Percentiles rank a stretch among this genome's conserved stretches.
Evolutionary conservation across 805 yeast genomes (phyloP).

Genomic region (Candida koratica): DNA sequence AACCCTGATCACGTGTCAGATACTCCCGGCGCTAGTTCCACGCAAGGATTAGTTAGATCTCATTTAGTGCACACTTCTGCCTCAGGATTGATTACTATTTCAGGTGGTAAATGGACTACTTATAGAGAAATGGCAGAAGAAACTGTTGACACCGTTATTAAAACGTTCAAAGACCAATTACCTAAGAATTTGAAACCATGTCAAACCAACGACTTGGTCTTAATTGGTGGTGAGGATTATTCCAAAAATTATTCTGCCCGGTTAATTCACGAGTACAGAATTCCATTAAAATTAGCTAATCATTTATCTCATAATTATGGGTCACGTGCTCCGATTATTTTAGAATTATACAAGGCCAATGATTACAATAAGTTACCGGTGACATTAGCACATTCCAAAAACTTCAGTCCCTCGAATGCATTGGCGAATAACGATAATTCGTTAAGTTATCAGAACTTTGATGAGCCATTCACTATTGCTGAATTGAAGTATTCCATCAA

Average conservation of each 20-base stretch:
- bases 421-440: constrained; percentile 26
- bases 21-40: constrained; percentile 46
- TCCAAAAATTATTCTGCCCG: constrained; percentile 70
- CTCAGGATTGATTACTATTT: constrained; percentile 78
- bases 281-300: constrained; percentile 70
- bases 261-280: constrained; percentile 70
- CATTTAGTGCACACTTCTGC: constrained; percentile 73
- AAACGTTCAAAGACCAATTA: constrained; percentile 35
- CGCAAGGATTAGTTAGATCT: constrained; percentile 88
- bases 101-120: constrained; percentile 99
- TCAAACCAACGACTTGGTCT: constrained; percentile 49
- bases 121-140: constrained; percentile 98
- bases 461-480: constrained; percentile 85
- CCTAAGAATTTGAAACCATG: constrained; percentile 38
- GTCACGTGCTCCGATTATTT: constrained; percentile 75
- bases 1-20: constrained; percentile 74
- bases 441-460: constrained; percentile 50
- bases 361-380: constrained; percentile 61
- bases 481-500: constrained; percentile 79
- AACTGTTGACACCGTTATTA: constrained; percentile 71
- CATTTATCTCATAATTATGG: constrained; percentile 88
- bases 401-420: constrained; percentile 28
- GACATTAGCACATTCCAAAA: constrained; percentile 45
- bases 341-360: constrained; percentile 51
- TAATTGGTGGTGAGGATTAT: constrained; percentile 82